phyloP scores from a whole-genome alignment of 139 green algal genomes.

The Penium margaritaceum region DNA sequence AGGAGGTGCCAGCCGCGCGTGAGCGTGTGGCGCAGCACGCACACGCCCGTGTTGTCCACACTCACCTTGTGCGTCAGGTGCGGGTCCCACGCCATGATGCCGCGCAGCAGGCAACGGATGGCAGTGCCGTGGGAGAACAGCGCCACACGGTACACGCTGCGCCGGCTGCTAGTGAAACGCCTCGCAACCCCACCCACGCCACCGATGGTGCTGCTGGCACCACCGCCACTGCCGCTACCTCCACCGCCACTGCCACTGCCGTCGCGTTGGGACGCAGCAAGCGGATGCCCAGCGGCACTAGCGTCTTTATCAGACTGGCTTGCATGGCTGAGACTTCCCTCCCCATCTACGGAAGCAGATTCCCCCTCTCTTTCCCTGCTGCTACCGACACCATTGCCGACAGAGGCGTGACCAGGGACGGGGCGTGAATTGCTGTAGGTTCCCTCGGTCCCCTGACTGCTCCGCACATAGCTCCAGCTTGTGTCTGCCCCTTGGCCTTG shows the following conservation, averaged over 20 bases:
- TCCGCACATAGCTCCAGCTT: too few relatives aligned
- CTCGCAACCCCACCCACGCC: neutral
- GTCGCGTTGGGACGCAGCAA: too few relatives aligned
- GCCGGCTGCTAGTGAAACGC: neutral
- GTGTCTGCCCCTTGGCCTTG: too few relatives aligned
- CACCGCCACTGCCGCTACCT: neutral
- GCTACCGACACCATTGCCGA: too few relatives aligned
- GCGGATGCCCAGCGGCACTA: too few relatives aligned
- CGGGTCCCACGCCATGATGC: constrained; percentile 21
- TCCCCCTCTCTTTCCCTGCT: too few relatives aligned
- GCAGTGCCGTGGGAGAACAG: constrained; percentile 38
- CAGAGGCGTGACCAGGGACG: too few relatives aligned
- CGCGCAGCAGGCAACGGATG: constrained; percentile 43
- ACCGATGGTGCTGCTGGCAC: neutral
- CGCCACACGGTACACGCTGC: neutral
- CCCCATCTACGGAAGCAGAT: too few relatives aligned
- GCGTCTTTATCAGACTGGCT: too few relatives aligned
- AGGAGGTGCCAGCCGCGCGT: constrained; percentile 27
- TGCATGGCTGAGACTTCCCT: too few relatives aligned
- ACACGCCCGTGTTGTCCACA: constrained; percentile 34
- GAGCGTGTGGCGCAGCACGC: constrained; percentile 7
- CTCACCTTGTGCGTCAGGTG: constrained; percentile 31
- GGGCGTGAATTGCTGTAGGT: too few relatives aligned
- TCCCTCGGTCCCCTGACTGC: too few relatives aligned
- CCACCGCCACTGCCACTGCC: neutral